phyloP scores from a whole-genome alignment of 106 monocot species.

The Hemerocallis citrina region DNA sequence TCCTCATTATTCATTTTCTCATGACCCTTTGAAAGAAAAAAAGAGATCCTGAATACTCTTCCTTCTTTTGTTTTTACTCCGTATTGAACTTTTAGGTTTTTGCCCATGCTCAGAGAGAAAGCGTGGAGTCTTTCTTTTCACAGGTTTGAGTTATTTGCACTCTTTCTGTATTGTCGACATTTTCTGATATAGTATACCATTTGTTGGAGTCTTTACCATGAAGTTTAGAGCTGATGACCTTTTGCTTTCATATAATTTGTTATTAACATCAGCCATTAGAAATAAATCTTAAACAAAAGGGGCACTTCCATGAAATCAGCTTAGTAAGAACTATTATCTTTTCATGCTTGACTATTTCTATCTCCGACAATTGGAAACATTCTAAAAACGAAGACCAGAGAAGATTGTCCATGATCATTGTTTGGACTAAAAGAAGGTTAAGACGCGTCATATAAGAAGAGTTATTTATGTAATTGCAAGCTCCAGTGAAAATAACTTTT shows the following conservation, averaged over 20 bases:
- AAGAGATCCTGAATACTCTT: neutral
- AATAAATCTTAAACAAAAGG: neutral
- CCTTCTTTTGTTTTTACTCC: neutral
- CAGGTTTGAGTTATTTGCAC: slow-evolving; percentile 48
- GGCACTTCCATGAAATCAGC: slow-evolving; percentile 2
- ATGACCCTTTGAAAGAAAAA: too few species aligned
- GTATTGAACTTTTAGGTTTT: slow-evolving; percentile 52
- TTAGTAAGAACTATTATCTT: too few species aligned
- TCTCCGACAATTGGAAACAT: too few species aligned
- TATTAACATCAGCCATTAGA: neutral
- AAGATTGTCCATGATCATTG: too few species aligned
- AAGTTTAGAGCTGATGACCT: neutral
- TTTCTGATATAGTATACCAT: neutral
- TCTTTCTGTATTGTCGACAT: neutral
- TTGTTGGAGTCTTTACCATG: neutral
- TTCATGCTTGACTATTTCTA: neutral
- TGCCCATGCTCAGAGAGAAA: slow-evolving; percentile 93
- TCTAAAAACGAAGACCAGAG: too few species aligned
- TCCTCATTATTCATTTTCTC: too few species aligned
- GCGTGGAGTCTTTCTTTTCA: slow-evolving; percentile 92
- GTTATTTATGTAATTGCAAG: neutral
- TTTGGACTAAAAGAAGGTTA: too few species aligned
- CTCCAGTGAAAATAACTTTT: neutral
- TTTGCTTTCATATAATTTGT: neutral
- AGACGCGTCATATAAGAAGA: neutral